Evolutionary conservation across 352 stramenopile genomes (phyloP), one percentile per base, ranked within the genome.

Genomic region (Pythium dissotocum): DNA sequence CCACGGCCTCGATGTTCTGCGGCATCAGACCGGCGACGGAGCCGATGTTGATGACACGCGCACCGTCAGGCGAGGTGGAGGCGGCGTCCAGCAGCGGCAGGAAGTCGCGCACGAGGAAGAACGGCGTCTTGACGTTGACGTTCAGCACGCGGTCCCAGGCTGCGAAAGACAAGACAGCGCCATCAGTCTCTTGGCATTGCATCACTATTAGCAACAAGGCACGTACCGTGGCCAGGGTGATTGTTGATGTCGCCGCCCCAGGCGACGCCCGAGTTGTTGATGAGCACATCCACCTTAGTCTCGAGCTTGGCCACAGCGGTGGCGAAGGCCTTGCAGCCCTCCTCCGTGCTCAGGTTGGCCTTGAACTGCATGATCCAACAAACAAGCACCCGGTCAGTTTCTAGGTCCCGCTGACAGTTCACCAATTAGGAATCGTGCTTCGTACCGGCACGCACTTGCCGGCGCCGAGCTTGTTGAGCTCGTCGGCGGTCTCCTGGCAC

Each of bases 41-140:
- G 33, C 85, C 81, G 21, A 96, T 57, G 63, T 90, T 95, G 74
- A 96, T 92, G 30, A 95, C 66, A 33, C 86, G 77, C 33, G 84
- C 78, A 30, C 72, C 69, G 42, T 83, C 76, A 1, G 82, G 52
- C 33, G 77, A 80, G 13, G 56, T 78, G 7, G 81, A 72, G 48
- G 84, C 84, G 4, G 18, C 73, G 59, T 98, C 85, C 52, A 99
- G 77, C 28, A 98, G 76, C 12, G 94, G 95, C 24, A 98, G 74
- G 58, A 97, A 86, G 36, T 94, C 85, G 32, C 90, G 82, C 24
- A 88, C 94, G 40, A 99, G 74, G 69, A 98, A 97, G 75, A 98
- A 99, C 1, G 97, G 75, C 16, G 90, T 85, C 75, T 97, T 98
- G 62, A 99, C 91, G 75, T 99, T 99, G 61, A 99, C 58, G 53